Percentiles rank a stretch among this genome's conserved stretches.
Conservation (phyloP, 2,329 filamentous ascomycete species). For the Neonectria neomacrospora region DNA sequence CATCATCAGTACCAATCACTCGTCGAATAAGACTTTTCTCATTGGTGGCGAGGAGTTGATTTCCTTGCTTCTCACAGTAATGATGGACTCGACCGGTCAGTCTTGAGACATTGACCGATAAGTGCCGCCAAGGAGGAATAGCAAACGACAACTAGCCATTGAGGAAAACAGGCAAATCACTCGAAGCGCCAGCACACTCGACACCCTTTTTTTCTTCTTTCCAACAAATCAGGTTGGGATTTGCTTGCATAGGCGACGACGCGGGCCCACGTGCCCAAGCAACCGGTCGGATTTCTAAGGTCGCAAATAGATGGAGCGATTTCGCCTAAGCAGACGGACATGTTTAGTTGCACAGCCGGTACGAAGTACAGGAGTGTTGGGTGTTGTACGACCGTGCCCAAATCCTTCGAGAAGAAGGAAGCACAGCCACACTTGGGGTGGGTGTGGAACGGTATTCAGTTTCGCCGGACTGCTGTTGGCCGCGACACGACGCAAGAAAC, state of each 20-base stretch:
- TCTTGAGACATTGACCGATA: constrained; percentile 28
- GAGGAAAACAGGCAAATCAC: constrained; percentile 26
- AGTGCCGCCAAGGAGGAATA: constrained; percentile 29
- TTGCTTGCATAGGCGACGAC: constrained; percentile 28
- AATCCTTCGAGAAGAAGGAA: constrained; percentile 42
- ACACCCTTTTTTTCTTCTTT: constrained; percentile 2
- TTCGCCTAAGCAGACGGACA: neutral
- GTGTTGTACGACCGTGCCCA: constrained; percentile 35
- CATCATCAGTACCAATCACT: constrained; percentile 18
- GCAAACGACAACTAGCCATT: constrained; percentile 35
- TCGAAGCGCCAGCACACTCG: constrained; percentile 23
- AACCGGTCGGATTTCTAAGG: constrained; percentile 13
- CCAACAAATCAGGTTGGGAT: constrained; percentile 11
- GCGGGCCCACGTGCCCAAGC: constrained; percentile 22
- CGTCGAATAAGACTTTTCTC: constrained; percentile 15
- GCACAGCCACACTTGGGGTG: constrained; percentile 29
- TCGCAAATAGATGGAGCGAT: constrained; percentile 27
- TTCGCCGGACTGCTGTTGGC: constrained; percentile 18
- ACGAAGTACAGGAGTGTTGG: constrained; percentile 8
- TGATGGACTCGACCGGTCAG: constrained; percentile 31
- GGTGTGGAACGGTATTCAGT: constrained; percentile 30
- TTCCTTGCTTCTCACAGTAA: constrained; percentile 18
- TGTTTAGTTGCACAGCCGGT: constrained; percentile 29
- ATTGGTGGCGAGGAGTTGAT: constrained; percentile 20
- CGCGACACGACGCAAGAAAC: constrained; percentile 22